Evolutionary conservation across 192 early-diverging fungal genomes (phyloP).

Genomic region (Dispira simplex): DNA sequence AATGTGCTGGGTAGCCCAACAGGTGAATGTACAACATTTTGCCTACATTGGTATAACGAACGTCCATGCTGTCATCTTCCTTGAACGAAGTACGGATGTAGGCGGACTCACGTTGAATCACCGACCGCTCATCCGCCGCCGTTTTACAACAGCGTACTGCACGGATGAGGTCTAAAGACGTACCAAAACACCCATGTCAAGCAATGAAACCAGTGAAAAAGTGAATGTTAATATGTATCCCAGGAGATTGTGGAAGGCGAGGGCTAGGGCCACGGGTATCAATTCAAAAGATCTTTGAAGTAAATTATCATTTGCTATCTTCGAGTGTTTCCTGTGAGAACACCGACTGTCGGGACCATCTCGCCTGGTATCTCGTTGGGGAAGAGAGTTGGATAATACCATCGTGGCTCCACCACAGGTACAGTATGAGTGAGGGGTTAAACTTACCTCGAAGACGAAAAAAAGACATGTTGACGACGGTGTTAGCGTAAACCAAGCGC

Average conservation of each 20-base stretch:
- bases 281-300: no score
- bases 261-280: no score
- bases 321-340: no score
- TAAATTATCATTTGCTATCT: no score
- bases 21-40: constrained; percentile 98
- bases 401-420: no score
- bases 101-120: constrained; percentile 93
- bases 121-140: constrained; percentile 93
- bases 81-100: constrained; percentile 93
- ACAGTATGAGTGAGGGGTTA: not conserved
- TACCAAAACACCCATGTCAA: constrained; percentile 9
- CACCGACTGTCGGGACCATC: no score
- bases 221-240: no score
- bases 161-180: constrained; percentile 78
- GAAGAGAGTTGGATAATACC: no score
- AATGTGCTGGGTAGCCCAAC: constrained; percentile 97
- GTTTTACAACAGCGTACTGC: constrained; percentile 94
- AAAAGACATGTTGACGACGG: constrained; percentile 23
- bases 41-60: constrained; percentile 84
- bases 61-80: constrained; percentile 76
- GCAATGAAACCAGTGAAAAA: no score
- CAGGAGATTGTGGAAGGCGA: no score
- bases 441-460: constrained; percentile 21
- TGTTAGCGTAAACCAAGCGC: not conserved
- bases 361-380: no score